Evolutionary conservation across 208 protist species (phyloP), one percentile per base, ranked within the genome.

Genomic region (Leishmania major): DNA sequence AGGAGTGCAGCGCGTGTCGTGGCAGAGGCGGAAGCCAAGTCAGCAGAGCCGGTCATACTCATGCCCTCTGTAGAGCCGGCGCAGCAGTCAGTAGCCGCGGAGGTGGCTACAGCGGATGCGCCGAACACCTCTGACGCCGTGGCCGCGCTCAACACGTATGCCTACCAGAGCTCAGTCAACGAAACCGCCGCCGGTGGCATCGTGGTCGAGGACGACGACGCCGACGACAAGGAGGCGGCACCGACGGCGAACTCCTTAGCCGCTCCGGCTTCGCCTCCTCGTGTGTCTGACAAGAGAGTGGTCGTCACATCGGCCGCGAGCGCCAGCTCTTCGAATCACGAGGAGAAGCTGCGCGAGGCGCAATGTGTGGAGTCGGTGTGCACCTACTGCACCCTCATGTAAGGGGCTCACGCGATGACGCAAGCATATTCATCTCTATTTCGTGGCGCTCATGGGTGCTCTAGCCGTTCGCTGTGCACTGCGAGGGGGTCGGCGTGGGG

Each of bases 71-170:
- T 43, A 45, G 51, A 77, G 35, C 49, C 73, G 49, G 53, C n/a
- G 47, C 51, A 62, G 73, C 17, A 15, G 31, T 25, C 25, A 22
- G 35, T 1, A 49, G 19, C 17, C 45, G 73, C 31, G 25, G 49
- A 62, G n/a, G 73, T 59, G 37, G 62, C 31, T 35, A 55, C 73
- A 25, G 69, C 51, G 35, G 37, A 73, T 17, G 53, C 25, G 25
- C 31, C 76, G n/a, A 47, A 25, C 35, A 35, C 62, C 31, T 19
- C 75, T 10, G 45, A 81, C 28, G 83, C 74, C 7, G 85, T 88
- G 28, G 85, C 67, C 13, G 85, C 82, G 35, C 49, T 88, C 51
- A 88, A 88, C 64, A 78, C 81, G 11, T 88, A 81, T 64, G 85
- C 78, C 2, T 55, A 86, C 60, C 47, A 84, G 51, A 88, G 69